These are phyloP conservation scores for Creolimax fragrantissima DNA, from an alignment of 78 protist species.

Conservation along the genomic window DNA sequence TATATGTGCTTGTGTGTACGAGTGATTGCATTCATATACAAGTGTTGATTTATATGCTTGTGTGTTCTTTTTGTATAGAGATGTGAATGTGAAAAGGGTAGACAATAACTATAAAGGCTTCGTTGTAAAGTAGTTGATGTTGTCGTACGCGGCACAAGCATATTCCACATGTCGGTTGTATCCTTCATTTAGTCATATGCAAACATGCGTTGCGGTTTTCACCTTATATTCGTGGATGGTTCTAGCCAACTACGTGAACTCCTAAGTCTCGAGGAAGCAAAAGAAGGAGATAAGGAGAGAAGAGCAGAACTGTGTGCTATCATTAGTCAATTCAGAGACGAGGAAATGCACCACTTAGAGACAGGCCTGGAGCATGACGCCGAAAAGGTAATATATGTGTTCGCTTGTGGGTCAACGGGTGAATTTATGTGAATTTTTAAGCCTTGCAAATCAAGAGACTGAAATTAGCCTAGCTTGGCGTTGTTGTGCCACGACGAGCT, in stretches of 20 bases:
- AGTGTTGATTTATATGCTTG: too few species aligned
- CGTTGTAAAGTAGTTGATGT: too few species aligned
- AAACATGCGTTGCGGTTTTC: too few species aligned
- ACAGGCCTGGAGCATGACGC: constrained; percentile 57
- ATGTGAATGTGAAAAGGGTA: too few species aligned
- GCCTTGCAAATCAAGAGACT: not conserved
- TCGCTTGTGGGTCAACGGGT: not conserved
- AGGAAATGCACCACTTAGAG: constrained; percentile 64
- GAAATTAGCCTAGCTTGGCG: not conserved
- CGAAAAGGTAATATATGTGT: constrained; percentile 7
- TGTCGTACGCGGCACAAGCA: too few species aligned
- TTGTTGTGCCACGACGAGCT: not conserved
- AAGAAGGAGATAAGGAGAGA: constrained; percentile 32
- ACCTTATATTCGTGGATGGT: too few species aligned
- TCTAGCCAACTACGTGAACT: constrained; percentile 55
- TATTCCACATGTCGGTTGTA: too few species aligned
- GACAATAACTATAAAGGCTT: too few species aligned
- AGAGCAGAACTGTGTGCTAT: not conserved
- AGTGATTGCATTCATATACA: too few species aligned
- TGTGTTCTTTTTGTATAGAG: too few species aligned
- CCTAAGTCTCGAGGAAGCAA: constrained; percentile 13
- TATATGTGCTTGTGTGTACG: too few species aligned
- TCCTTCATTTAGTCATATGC: too few species aligned
- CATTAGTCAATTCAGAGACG: constrained; percentile 59
- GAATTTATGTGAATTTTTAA: not conserved